Evolutionary conservation across 2,329 filamentous ascomycete species (phyloP), one percentile per base, ranked within the genome.

Genomic region (Xylariaceae sp.): DNA sequence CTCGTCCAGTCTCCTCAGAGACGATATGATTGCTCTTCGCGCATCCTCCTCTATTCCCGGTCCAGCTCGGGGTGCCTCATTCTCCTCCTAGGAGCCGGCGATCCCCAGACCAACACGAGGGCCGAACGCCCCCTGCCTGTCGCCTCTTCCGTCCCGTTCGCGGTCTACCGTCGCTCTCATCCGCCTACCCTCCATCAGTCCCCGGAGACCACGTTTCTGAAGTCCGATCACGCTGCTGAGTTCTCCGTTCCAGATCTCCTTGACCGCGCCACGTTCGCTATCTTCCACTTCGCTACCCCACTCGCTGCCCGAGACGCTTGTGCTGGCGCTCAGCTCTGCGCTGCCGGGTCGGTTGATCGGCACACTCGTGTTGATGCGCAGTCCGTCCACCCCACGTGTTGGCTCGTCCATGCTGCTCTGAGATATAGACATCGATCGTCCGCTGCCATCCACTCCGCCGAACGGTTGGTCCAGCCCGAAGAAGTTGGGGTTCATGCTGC

Each of bases 151-250:
- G 48, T 71, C 59, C 7, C 65, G 63, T 45, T 63, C 66, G 13
- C 64, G 63, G 42, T 66, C 67, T 22, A 67, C 62, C n/a, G 64
- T 69, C 4, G 66, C 68, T 43, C 66, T 63, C 76, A 97, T 85
- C 54, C 93, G 80, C 42, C 93, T 78, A 3, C 93, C 93, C 70
- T 97, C 94, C 94, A 99, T 97, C 60, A 99, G 71, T 0, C 94
- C 94, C 53, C 93, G 80, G 34, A 99, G 71, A 0, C 94, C 94
- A 48, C 94, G 81, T 75, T 99, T 99, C 75, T 99, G 94, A 58
- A 99, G 69, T 0, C 94, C 94, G 60, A 99, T 96, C 2, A 97
- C 93, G 45, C 90, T 90, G 73, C 89, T 92, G 33, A 93, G 71
- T 73, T 95, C 83, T 52, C 87, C 86, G 63, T 81, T 75, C 93